Evolutionary conservation across 176 grass and related monocot species (phyloP).

Genomic region (Musa troglodytarum): DNA sequence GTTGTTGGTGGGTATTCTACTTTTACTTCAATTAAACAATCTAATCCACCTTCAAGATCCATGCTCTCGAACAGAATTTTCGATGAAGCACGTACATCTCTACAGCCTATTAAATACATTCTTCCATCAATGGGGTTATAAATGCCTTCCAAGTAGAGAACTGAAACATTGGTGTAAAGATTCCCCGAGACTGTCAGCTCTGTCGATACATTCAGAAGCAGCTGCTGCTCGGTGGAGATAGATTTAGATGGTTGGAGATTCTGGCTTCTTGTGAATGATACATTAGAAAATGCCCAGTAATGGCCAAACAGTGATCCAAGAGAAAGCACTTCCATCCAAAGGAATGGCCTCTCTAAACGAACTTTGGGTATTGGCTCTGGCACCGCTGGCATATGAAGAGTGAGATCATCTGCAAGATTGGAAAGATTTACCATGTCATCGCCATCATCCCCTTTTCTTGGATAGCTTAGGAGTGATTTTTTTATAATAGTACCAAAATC

Average conservation of each 20-base stretch:
- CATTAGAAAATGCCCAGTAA: not conserved
- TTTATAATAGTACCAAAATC: conserved; percentile 46
- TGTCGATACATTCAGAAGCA: conserved; percentile 32
- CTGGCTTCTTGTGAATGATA: not conserved
- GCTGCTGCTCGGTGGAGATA: not conserved
- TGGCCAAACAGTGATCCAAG: conserved; percentile 51
- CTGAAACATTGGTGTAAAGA: conserved; percentile 17
- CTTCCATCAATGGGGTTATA: conserved; percentile 66
- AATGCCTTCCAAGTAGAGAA: conserved; percentile 64
- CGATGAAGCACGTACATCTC: conserved; percentile 36
- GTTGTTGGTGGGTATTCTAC: conserved; percentile 81
- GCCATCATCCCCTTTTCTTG: conserved; percentile 19
- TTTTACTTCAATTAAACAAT: conserved; percentile 78
- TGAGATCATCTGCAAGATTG: conserved; percentile 51
- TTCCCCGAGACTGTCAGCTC: conserved; percentile 19
- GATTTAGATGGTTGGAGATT: not conserved
- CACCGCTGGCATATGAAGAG: conserved; percentile 36
- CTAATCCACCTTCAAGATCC: conserved; percentile 44
- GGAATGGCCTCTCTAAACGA: conserved; percentile 38
- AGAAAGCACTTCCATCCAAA: conserved; percentile 66
- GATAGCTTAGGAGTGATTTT: conserved; percentile 83
- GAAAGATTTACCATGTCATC: conserved; percentile 21
- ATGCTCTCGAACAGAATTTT: conserved; percentile 16
- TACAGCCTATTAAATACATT: conserved; percentile 85
- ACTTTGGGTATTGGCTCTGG: conserved; percentile 28